Evolutionary conservation across 2,329 filamentous ascomycete genomes (phyloP), one percentile per base, ranked within the genome.

Genomic region (Lecanicillium sp.): DNA sequence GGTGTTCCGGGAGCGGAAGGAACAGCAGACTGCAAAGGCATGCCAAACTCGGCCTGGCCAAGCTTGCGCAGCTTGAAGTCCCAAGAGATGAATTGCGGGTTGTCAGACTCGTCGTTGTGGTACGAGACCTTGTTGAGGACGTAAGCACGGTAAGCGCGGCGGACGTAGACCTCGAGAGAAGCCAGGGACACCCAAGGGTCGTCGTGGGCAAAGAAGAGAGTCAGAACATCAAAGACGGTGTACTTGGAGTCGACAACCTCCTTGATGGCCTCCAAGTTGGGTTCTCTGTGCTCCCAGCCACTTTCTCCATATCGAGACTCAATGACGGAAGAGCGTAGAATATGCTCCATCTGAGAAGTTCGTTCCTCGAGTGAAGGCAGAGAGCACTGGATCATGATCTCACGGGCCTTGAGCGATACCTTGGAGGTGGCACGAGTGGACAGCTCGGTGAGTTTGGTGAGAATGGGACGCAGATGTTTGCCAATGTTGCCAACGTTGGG

Each of bases 241-340:
- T 94, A 96, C 68, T 94, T 94, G 39, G 92, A 96, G 63, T 98
- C 92, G 37, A 98, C 87, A 22, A 98, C 89, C 63, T 98, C 92
- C 71, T 95, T 95, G 66, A 98, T 83, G 47, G 94, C 72, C 16
- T 94, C 84, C 38, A 94, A 69, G 63, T 83, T 86, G 34, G 92
- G 92, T 63, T 95, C 85, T 49, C 92, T 77, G 67, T 98, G 92
- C 47, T 95, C 90, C 85, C 86, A 95, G 37, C 90, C 89, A 44
- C 86, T 89, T 73, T 98, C 92, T 43, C 92, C 92, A 55, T 98
- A 98, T 50, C 85, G 82, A n/a, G 89, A 95, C 62, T 98, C 88
- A 7, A 95, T 79, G 16, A 98, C 92, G 1, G 92, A 90, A 18
- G 90, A 95, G 43, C 89, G 85, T 40, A 98, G 73, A 48, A 98